Percentiles rank a stretch among this genome's conserved stretches.
phyloP scores from a whole-genome alignment of 495 filamentous ascomycete genomes.

The Neohortaea acidophila region DNA sequence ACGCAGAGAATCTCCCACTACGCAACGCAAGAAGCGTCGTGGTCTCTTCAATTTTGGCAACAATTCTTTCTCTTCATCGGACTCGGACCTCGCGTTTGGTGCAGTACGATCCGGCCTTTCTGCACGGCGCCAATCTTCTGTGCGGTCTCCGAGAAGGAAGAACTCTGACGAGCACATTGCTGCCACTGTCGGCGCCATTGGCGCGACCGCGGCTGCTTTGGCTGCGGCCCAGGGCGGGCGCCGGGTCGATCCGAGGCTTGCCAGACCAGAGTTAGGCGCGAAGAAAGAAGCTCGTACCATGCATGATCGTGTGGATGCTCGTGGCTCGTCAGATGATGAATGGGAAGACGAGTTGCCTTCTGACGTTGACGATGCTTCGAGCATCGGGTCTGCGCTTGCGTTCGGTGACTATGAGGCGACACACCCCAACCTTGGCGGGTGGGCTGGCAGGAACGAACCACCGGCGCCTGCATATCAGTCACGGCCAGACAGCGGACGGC shows the following conservation, averaged over 20 bases:
- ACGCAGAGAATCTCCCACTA: slow-evolving; percentile 14
- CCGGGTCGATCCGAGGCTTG: slow-evolving; percentile 18
- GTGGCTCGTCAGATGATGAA: slow-evolving; percentile 29
- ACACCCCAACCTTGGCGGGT: too few relatives aligned
- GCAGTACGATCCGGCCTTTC: slow-evolving; percentile 7
- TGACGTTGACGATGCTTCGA: slow-evolving; percentile 21
- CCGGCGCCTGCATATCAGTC: slow-evolving; percentile 2
- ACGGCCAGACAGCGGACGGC: background rate
- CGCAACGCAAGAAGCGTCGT: slow-evolving; percentile 28
- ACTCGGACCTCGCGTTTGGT: slow-evolving; percentile 38
- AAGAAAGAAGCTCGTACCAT: slow-evolving; percentile 18
- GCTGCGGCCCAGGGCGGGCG: slow-evolving; percentile 32
- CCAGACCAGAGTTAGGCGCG: slow-evolving; percentile 9
- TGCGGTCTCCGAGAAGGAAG: slow-evolving; percentile 20
- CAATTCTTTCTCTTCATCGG: slow-evolving; percentile 44
- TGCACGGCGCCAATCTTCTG: slow-evolving; percentile 21
- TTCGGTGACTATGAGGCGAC: slow-evolving; percentile 33
- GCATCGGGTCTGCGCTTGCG: slow-evolving; percentile 40
- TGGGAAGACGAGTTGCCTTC: slow-evolving; percentile 42
- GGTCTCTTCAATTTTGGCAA: slow-evolving; percentile 49
- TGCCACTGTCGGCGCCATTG: slow-evolving; percentile 39
- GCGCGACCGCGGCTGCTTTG: slow-evolving; percentile 42
- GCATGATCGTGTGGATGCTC: slow-evolving; percentile 19
- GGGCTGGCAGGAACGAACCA: slow-evolving; percentile 7
- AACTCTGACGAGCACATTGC: slow-evolving; percentile 34